Evolutionary conservation across 257 asterid species (phyloP), one percentile per base, ranked within the genome.

Genomic region (Leptodermis oblonga): DNA sequence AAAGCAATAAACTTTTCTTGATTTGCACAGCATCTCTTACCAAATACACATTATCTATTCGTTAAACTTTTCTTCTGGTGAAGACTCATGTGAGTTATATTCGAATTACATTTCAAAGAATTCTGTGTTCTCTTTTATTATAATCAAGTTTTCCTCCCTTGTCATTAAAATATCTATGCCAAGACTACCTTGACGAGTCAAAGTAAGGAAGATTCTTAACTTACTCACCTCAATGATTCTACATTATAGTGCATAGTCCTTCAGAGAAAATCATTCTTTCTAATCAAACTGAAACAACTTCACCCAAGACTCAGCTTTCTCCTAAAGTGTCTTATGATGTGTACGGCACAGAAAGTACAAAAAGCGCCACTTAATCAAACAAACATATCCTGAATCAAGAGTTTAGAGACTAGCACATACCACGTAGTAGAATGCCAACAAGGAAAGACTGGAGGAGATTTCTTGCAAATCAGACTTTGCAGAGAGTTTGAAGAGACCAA

Each of bases 341-440:
- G 56, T 26, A 64, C 11, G 62, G 37, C 62, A 26, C 62, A 56
- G 15, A 58, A 58, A 37, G 34, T 58, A 58, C 42, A 7, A 22
- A 22, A 17, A 54, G 61, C 18, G 7, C 63, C 45, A 78, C 30
- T 36, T 52, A 43, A 26, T 67, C 61, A 23, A 49, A 18, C 69
- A 75, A 75, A 61, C 55, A 60, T 28, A 56, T 56, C 26, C 67
- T 74, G 74, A 79, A 70, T 37, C 49, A 65, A 70, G 64, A 76
- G 36, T 36, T 63, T 52, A 74, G 56, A 61, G 69, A 73, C 30
- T 77, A 74, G 72, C 64, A 83, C 92, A 64, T 91, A 91, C 99
- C 99, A 87, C 84, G 70, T 80, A 91, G 84, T 80, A 94, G 82
- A 86, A 94, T 80, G 86, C 86, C 86, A 87, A 59, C 78, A 90